Base-by-base conservation (phyloP, 2,329 filamentous ascomycete genomes). In the Exutisphaerella laricina region DNA sequence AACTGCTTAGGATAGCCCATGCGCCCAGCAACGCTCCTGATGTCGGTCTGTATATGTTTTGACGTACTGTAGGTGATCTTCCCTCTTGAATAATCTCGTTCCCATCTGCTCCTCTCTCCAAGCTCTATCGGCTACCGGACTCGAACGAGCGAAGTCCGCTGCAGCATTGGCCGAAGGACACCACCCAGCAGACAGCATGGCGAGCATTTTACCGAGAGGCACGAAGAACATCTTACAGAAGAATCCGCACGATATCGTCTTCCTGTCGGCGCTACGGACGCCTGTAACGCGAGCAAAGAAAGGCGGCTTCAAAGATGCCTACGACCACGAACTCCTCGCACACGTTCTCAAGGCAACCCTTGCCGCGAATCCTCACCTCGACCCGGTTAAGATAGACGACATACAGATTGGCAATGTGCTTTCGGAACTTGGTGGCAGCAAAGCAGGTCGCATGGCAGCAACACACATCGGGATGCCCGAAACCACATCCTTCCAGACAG, bases 401-500 rank as follows among this genome's bases (percentile, higher is more conserved):
- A 79, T 96, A 3, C 83, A 82, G 50, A 82, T 96, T 43, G 90
- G 89, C 54, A 88, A 88, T 23, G 89, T 96, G 4, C 80, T 96
- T 41, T 88, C 87, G 20, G 88, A 95, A 66, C 83, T 96, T 10
- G 89, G 89, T 53, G 89, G 89, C 45, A 82, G 79, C 55, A 96
- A 96, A 72, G 88, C 88, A 0, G 88, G 85, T 1, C 85, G 89
- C 52, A 94, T 94, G 86, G 88, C 88, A 32, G 78, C 90, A 57
- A 84, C 88, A 67, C 86, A 94, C 68, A 82, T 83, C 45, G 88
- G 88, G 23, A 86, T 82, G 60, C 77, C 85, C 12, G 76, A 77
- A 53, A 75, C 75, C 1, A 88, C 86, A 1, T 76, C 80, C 10
- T 82, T 96, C 56, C 84, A 88, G 69, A 96, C 89, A 0, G 79